Percentiles rank a stretch among this genome's conserved stretches.
phyloP scores from a whole-genome alignment of 257 asterid genomes.

The Solanum pimpinellifolium region DNA sequence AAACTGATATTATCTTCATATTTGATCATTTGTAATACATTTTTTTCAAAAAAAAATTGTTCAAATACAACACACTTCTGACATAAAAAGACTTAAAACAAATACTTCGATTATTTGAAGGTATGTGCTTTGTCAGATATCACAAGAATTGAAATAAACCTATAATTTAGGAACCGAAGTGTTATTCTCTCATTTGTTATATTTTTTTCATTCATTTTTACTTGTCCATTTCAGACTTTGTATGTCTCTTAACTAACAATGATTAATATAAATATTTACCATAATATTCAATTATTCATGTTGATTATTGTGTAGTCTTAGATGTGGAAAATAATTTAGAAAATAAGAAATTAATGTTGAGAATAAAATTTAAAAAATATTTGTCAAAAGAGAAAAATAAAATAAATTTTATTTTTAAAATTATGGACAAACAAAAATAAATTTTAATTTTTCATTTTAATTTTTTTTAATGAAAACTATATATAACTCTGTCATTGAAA shows the following conservation, averaged over 20 bases:
- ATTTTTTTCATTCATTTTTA: not conserved
- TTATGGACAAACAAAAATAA: no score
- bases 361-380: no score
- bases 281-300: not conserved
- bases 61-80: not conserved
- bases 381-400: no score
- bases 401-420: no score
- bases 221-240: not conserved
- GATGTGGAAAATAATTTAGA: not conserved
- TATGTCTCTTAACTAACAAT: not conserved
- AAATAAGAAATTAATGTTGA: no score
- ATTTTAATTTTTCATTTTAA: not conserved
- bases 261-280: not conserved
- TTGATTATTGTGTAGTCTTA: not conserved
- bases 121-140: not conserved
- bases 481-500: not conserved
- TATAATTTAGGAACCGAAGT: not conserved
- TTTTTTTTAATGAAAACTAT: not conserved
- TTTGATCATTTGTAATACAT: no score
- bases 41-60: no score
- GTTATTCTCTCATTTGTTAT: not conserved
- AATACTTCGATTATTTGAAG: no score
- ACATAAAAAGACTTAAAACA: not conserved
- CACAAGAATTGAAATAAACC: not conserved
- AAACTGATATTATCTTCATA: not conserved